Percentiles rank a stretch among this genome's conserved stretches.
Conservation (phyloP, 805 yeast species). For the Metschnikowia corniflorae region DNA sequence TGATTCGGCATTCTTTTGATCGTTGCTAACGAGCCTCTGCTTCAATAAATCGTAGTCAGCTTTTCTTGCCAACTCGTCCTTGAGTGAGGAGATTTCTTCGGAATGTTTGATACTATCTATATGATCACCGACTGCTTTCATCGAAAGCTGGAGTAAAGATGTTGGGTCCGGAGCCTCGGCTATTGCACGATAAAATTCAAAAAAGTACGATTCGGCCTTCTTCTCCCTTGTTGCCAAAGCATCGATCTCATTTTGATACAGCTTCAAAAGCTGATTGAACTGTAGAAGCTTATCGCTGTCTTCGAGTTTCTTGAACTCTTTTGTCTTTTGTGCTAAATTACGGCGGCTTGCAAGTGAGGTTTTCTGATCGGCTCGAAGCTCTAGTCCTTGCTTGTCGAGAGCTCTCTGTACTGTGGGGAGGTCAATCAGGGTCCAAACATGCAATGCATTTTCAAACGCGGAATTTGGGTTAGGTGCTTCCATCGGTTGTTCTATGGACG, state of each 20-base stretch:
- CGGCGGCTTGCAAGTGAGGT: constrained; percentile 68
- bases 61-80: constrained; percentile 56
- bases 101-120: constrained; percentile 51
- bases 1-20: constrained; percentile 56
- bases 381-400: constrained; percentile 71
- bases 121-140: constrained; percentile 57
- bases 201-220: constrained; percentile 65
- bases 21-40: constrained; percentile 54
- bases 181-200: constrained; percentile 67
- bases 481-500: too few species aligned
- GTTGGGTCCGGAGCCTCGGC: constrained; percentile 94
- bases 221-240: constrained; percentile 73
- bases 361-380: constrained; percentile 67
- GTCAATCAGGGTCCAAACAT: constrained; percentile 73
- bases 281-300: constrained; percentile 65
- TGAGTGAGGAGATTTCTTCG: constrained; percentile 46
- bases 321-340: constrained; percentile 78
- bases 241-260: constrained; percentile 88
- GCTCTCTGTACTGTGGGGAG: constrained; percentile 65
- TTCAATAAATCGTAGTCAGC: constrained; percentile 81
- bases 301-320: constrained; percentile 69
- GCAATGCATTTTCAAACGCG: constrained; percentile 44
- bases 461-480: constrained; percentile 6
- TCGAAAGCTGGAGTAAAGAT: constrained; percentile 68
- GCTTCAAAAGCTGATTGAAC: constrained; percentile 62